These are phyloP conservation scores for Neofusicoccum ribis DNA, from an alignment of 2,329 filamentous ascomycete species.

Conservation along the genomic window DNA sequence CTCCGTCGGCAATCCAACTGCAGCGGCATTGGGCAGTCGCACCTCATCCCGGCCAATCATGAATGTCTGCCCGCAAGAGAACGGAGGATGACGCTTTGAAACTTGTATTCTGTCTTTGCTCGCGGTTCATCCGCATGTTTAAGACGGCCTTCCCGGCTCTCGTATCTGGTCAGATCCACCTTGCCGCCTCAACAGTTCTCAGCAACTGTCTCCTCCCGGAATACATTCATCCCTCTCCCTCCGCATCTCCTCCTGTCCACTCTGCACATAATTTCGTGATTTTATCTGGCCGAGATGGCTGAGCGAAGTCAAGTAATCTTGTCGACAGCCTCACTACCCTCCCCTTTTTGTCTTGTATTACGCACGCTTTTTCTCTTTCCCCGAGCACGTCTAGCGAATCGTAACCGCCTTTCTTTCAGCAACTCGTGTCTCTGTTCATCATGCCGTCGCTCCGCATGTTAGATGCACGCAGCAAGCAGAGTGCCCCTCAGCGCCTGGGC, in stretches of 20 bases:
- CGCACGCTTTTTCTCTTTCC: background rate
- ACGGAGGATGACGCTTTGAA: background rate
- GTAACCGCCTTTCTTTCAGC: background rate
- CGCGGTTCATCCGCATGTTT: background rate
- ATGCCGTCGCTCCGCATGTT: background rate
- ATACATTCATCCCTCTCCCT: no score
- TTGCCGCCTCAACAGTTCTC: no score
- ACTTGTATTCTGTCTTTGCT: background rate
- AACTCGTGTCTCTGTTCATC: background rate
- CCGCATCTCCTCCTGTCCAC: no score
- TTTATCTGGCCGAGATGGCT: background rate
- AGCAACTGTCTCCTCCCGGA: no score
- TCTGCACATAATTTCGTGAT: no score
- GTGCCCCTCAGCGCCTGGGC: conserved; percentile 9
- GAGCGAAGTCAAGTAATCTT: background rate
- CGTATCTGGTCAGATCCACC: background rate
- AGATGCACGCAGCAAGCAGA: background rate
- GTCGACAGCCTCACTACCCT: background rate
- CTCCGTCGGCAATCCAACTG: no score
- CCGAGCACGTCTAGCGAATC: background rate
- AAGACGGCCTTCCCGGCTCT: background rate
- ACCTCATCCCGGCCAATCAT: no score
- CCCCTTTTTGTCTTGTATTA: background rate
- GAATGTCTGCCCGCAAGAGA: no score
- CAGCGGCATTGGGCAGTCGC: no score